Evolutionary conservation across 805 yeast genomes (phyloP), one percentile per base, ranked within the genome.

Genomic region (Yarrowia sp.): DNA sequence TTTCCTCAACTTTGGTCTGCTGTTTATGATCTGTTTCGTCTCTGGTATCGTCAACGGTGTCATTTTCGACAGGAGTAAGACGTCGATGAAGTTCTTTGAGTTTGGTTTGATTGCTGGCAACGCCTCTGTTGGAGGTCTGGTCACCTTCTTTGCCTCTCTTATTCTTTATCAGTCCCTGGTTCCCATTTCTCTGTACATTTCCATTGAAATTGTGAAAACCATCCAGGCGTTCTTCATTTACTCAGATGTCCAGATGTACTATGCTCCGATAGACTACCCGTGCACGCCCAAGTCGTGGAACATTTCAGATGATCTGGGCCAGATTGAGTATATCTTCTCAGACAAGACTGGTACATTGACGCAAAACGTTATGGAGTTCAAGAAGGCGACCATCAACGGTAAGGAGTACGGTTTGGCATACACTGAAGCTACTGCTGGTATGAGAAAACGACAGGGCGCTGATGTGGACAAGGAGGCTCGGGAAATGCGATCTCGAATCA

Each of bases 271-370:
- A 58, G 92, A 90, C 76, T 88, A 85, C 73, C 93, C 94, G 0
- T 90, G 96, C 77, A 84, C 88, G 0, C 94, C 96, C 2, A 90
- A 90, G 73, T 84, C 93, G 0, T 90, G 96, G 96, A 87, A 87
- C 73, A 90, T 90, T 61, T 89, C 94, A 8, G 96, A 90, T 77
- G 96, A 90, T 75, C 80, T 90, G 72, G 96, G 96, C 19, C 96
- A 90, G 76, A 87, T 90, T 71, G 96, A 90, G 77, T 90, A 90
- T 74, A 83, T 90, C 40, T 90, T 90, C 77, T 87, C 92, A 73
- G 96, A 90, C 79, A 90, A 90, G 77, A 90, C 96, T 0, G 96
- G 96, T 49, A 90, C 96, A 0, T 80, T 90, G 73, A 90, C 96
- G 5, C 95, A 90, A 76, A 90, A 90, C 74, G 86, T 89, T 36